Evolutionary conservation across 192 early-diverging fungal genomes (phyloP).

Genomic region (Backusella westeae): DNA sequence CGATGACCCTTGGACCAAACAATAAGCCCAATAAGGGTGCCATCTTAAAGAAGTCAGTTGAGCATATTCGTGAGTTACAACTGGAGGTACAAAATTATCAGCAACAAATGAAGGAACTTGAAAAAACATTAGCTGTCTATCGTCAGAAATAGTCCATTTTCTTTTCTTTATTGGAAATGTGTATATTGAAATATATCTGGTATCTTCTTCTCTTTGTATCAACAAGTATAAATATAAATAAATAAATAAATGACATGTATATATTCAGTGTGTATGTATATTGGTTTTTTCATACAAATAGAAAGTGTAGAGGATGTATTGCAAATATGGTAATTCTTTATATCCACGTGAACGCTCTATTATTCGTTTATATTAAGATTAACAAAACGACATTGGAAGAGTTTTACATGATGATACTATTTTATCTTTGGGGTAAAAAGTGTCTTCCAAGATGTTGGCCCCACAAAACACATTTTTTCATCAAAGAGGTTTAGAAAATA

Average conservation of each 20-base stretch:
- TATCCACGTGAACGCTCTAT: neutral
- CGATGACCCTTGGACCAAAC: slow-evolving; percentile 30
- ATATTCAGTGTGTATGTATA: neutral
- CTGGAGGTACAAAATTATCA: slow-evolving; percentile 29
- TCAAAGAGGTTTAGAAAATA: neutral
- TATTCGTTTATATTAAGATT: neutral
- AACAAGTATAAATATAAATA: neutral
- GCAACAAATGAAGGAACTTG: slow-evolving; percentile 30
- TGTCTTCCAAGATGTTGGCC: neutral
- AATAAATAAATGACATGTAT: neutral
- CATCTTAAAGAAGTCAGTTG: slow-evolving; percentile 92
- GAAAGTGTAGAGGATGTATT: neutral
- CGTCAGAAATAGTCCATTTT: neutral
- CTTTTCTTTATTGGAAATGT: neutral
- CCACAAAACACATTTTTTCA: neutral
- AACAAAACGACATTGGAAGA: neutral
- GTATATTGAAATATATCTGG: neutral
- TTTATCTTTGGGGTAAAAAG: neutral
- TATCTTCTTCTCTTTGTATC: neutral
- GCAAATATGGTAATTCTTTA: neutral
- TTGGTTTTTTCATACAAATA: neutral
- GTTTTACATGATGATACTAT: neutral
- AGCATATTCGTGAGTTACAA: slow-evolving; percentile 68
- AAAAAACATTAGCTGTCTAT: slow-evolving; percentile 27
- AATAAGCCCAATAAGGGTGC: slow-evolving; percentile 96